These are phyloP conservation scores for Cephaloascus fragrans DNA, from an alignment of 805 yeast species.

Conservation along the genomic window DNA sequence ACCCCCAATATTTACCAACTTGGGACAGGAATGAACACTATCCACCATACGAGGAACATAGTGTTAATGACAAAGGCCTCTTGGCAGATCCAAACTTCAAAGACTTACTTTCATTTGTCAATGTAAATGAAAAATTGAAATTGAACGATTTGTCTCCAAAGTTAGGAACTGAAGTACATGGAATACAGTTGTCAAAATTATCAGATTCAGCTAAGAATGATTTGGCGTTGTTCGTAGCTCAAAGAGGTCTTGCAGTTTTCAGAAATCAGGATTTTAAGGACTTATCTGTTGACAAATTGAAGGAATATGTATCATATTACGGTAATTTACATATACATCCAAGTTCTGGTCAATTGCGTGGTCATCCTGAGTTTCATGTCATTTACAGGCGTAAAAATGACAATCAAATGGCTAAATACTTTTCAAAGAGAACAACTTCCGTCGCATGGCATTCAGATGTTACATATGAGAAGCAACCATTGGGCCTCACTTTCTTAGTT, in stretches of 20 bases:
- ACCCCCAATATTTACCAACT: constrained; percentile 17
- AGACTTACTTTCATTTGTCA: not conserved
- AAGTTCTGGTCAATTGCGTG: constrained; percentile 38
- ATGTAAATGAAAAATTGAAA: not conserved
- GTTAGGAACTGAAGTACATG: constrained; percentile 25
- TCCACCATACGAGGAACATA: not conserved
- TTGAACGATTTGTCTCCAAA: constrained; percentile 19
- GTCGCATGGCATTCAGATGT: constrained; percentile 28
- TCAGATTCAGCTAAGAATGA: not conserved
- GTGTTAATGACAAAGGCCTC: not conserved
- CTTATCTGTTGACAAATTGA: not conserved
- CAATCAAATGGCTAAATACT: not conserved
- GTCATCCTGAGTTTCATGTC: constrained; percentile 28
- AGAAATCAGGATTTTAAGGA: constrained; percentile 28
- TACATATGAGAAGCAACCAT: constrained; percentile 24
- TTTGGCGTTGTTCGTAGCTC: constrained; percentile 17
- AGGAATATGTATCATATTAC: constrained; percentile 27
- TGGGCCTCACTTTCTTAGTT: constrained; percentile 22
- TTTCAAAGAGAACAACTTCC: not conserved
- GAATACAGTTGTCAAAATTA: constrained; percentile 25
- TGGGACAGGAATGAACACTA: constrained; percentile 14
- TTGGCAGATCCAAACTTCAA: not conserved
- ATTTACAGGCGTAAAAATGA: constrained; percentile 13
- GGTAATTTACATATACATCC: constrained; percentile 36
- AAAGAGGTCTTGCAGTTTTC: constrained; percentile 32